A percentile compares a stretch with the other conserved stretches of the same genome.
Conservation (phyloP, 192 early-diverging fungal species). For the Linnemannia elongata region DNA sequence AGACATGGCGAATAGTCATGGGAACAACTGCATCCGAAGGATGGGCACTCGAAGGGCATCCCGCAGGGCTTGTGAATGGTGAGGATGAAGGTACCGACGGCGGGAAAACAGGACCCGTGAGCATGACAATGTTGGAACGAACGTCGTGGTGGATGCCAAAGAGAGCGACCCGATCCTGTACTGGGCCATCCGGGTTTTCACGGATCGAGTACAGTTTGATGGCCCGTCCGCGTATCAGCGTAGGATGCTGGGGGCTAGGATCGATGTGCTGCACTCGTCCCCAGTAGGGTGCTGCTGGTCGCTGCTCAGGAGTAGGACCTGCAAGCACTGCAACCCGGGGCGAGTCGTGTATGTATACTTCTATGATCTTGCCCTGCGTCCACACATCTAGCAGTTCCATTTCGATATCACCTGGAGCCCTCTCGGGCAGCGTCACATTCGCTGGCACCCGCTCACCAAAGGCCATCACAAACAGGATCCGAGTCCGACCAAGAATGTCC, state of each 20-base stretch:
- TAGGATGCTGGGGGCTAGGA: neutral
- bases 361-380: conserved; percentile 30
- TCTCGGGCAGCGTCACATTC: neutral
- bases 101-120: conserved; percentile 27
- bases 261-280: conserved; percentile 28
- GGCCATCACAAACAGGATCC: conserved; percentile 34
- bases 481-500: conserved; percentile 8
- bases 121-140: conserved; percentile 6
- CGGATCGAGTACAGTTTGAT: conserved; percentile 15
- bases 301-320: neutral
- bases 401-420: conserved; percentile 11
- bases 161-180: conserved; percentile 25
- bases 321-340: neutral
- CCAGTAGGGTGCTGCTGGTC: neutral
- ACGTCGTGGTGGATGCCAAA: conserved; percentile 33
- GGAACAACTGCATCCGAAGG: neutral
- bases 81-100: neutral
- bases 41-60: neutral
- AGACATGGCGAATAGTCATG: neutral
- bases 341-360: conserved; percentile 16
- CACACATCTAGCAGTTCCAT: conserved; percentile 25
- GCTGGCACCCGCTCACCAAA: conserved; percentile 24
- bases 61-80: neutral
- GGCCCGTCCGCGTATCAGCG: conserved; percentile 17
- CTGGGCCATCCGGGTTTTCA: neutral